Evolutionary conservation across 768 basidiomycete species (phyloP), one percentile per base, ranked within the genome.

Genomic region (Dentipellis sp.): DNA sequence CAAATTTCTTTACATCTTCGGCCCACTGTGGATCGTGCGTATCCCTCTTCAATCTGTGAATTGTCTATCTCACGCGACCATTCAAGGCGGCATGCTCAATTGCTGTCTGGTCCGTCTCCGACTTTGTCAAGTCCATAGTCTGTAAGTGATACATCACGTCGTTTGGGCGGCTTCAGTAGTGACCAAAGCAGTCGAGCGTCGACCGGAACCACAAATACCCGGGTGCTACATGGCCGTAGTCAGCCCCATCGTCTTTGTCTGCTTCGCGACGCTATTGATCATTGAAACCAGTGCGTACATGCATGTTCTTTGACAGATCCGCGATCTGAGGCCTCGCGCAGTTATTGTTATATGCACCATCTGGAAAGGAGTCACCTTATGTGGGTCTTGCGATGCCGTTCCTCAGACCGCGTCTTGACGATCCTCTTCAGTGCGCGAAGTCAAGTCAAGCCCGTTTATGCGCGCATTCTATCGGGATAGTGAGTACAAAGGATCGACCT

Each of bases 161-260:
- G 11, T 40, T n/a, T 40, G 39, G 3, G 11, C 39, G 11, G 39
- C 39, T 40, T 12, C 3, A 40, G 2, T 4, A 11, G 39, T 40
- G 39, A 40, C 39, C 11, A 12, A 40, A 40, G 17, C 17, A 37
- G 29, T 35, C 11, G 35, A 35, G 29, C 29, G 5, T 6, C 3
- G 71, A 72, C 39, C 39, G n/a, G n/a, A 12, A 2, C 39, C 39
- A 11, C 11, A 40, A 12, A 40, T 40, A 12, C 39, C 39, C 11
- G 39, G 39, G 2, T 40, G 39, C 39, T 40, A 40, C 39, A 11
- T 40, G 39, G 11, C 39, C 4, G 39, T 40, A n/a, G 39, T n/a
- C 39, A 40, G 39, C 39, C 39, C 39, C 11, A n/a, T 40, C 10
- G 39, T 40, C 39, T 40, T 40, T n/a, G 10, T 40, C 39, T 12